Evolutionary conservation across 2,329 filamentous ascomycete species (phyloP).

Genomic region (Aspergillus sp.): DNA sequence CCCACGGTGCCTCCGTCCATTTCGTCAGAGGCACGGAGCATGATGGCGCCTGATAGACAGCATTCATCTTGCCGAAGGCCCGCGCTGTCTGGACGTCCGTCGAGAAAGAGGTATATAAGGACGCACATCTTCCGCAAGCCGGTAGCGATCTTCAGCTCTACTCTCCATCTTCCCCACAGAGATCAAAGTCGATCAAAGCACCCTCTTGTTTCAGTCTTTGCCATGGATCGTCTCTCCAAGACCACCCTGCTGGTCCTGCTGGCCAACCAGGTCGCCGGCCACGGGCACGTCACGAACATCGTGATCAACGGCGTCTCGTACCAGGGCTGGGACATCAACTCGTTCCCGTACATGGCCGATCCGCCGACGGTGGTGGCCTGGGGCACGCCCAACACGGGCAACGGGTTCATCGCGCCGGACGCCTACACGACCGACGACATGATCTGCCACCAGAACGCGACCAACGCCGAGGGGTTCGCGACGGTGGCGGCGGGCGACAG

Average conservation of each 20-base stretch:
- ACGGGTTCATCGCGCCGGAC: neutral
- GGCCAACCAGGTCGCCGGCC: neutral
- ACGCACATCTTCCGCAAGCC: too few species aligned
- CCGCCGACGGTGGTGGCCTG: neutral
- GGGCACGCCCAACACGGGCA: neutral
- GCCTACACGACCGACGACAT: neutral
- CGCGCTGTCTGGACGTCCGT: too few species aligned
- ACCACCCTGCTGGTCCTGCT: neutral
- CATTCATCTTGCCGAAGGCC: too few species aligned
- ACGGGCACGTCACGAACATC: constrained; percentile 3
- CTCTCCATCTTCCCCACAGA: too few species aligned
- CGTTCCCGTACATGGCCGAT: constrained; percentile 2
- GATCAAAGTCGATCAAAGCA: too few species aligned
- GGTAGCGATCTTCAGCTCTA: too few species aligned
- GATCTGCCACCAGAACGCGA: constrained; percentile 3
- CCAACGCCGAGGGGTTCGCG: constrained; percentile 1
- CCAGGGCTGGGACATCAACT: constrained; percentile 3
- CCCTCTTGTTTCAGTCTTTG: too few species aligned
- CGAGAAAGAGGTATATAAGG: too few species aligned
- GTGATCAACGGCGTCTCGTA: constrained; percentile 2
- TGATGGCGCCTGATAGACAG: neutral
- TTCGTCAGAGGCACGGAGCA: too few species aligned
- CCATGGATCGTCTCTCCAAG: neutral
- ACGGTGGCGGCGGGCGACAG: neutral
- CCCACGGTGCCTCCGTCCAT: neutral